Percentiles rank a stretch among this genome's conserved stretches.
phyloP scores from a whole-genome alignment of 495 filamentous ascomycete genomes.

The Clavariopsis aquatica region DNA sequence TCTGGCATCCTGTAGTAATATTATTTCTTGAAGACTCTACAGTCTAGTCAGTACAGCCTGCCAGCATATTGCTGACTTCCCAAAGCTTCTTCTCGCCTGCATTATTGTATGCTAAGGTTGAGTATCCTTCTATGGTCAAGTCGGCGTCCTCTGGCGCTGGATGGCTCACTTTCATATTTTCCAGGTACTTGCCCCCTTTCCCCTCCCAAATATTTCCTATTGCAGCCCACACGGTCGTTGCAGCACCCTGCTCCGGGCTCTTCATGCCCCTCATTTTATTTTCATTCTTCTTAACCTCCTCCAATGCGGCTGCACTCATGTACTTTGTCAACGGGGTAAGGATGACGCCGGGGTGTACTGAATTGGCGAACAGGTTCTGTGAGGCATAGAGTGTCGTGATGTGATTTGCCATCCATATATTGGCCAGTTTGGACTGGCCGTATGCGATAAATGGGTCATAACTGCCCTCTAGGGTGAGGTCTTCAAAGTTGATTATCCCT shows the following conservation, averaged over 20 bases:
- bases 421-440: constrained; percentile 32
- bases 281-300: constrained; percentile 6
- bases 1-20: too few relatives aligned
- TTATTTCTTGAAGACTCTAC: not conserved
- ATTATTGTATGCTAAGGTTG: constrained; percentile 24
- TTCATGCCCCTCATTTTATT: constrained; percentile 22
- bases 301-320: constrained; percentile 29
- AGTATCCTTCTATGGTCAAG: constrained; percentile 15
- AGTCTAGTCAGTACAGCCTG: constrained; percentile 18
- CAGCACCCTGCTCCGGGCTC: constrained; percentile 41
- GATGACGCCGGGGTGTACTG: constrained; percentile 35
- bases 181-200: constrained; percentile 47
- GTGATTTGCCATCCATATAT: constrained; percentile 37
- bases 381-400: constrained; percentile 28
- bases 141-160: constrained; percentile 22
- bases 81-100: constrained; percentile 36
- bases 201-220: constrained; percentile 46
- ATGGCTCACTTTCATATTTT: constrained; percentile 42
- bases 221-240: constrained; percentile 50
- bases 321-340: constrained; percentile 31
- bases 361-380: constrained; percentile 26
- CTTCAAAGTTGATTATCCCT: too few relatives aligned
- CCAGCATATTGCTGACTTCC: constrained; percentile 27
- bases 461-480: constrained; percentile 27
- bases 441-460: constrained; percentile 14